Conservation (phyloP, 768 basidiomycete species). For the Lactifluus volemus region DNA sequence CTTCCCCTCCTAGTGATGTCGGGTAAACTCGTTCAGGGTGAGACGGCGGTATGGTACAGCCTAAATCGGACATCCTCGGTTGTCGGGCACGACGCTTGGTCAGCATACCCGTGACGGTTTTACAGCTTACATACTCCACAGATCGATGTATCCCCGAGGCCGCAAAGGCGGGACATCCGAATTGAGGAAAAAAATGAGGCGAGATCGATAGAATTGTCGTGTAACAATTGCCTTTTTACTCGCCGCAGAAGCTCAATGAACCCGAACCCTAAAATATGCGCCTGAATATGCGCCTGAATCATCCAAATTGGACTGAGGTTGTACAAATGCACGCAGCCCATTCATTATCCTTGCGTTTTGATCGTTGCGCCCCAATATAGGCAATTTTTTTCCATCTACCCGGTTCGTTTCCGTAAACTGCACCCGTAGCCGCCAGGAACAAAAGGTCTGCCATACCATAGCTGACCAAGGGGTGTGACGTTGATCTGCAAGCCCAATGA, state of each 20-base stretch:
- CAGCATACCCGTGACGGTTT: background rate
- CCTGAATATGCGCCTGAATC: background rate
- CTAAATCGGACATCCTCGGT: background rate
- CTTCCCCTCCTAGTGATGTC: background rate
- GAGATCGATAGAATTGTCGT: background rate
- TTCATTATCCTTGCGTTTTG: background rate
- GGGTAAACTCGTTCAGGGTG: conserved; percentile 1
- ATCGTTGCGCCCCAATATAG: background rate
- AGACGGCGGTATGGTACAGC: background rate
- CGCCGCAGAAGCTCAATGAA: background rate
- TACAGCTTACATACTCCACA: background rate
- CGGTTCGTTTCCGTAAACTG: background rate
- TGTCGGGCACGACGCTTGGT: background rate
- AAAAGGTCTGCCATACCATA: background rate
- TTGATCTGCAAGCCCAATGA: background rate
- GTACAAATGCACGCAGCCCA: background rate
- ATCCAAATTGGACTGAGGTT: background rate
- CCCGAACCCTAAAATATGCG: conserved; percentile 3
- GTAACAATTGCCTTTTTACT: conserved; percentile 6
- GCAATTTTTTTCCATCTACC: background rate
- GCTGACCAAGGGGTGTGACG: background rate
- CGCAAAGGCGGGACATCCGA: conserved; percentile 1
- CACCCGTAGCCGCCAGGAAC: background rate
- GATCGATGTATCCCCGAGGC: background rate
- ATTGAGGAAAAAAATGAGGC: background rate